Evolutionary conservation across 768 basidiomycete genomes (phyloP).

Genomic region (Tylopilus balloui): DNA sequence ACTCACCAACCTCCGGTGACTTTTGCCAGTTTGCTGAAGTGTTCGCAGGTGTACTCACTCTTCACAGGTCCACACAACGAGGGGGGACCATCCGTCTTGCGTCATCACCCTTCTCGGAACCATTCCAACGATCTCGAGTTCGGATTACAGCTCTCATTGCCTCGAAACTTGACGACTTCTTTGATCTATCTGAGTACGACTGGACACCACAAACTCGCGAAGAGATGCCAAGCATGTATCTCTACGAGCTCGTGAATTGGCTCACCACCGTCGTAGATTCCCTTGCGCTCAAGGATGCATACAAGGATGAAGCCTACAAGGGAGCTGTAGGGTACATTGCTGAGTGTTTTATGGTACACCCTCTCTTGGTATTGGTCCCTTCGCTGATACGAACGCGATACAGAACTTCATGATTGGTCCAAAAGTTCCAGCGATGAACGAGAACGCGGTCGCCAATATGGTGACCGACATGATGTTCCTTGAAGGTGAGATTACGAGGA

Average conservation of each 20-base stretch:
- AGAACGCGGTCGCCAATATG: slow-evolving; percentile 84
- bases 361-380: background rate
- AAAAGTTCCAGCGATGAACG: slow-evolving; percentile 76
- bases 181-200: slow-evolving; percentile 91
- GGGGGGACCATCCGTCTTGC: slow-evolving; percentile 78
- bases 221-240: slow-evolving; percentile 84
- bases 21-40: background rate
- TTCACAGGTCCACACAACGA: slow-evolving; percentile 70
- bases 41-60: slow-evolving; percentile 4
- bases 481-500: slow-evolving; percentile 77
- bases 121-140: slow-evolving; percentile 62
- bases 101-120: slow-evolving; percentile 59
- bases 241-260: slow-evolving; percentile 95
- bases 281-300: slow-evolving; percentile 72
- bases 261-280: slow-evolving; percentile 94
- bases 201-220: slow-evolving; percentile 78
- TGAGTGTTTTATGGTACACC: slow-evolving; percentile 78
- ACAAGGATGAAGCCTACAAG: slow-evolving; percentile 88
- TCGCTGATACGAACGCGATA: slow-evolving; percentile 4
- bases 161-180: slow-evolving; percentile 92
- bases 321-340: slow-evolving; percentile 87
- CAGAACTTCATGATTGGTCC: slow-evolving; percentile 78
- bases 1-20: slow-evolving; percentile 75
- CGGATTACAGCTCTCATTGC: slow-evolving; percentile 81
- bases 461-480: slow-evolving; percentile 84